A percentile compares a stretch with the other conserved stretches of the same genome.
Evolutionary conservation across 176 grass and related monocot species (phyloP).

Genomic region (Dactylis glomerata): DNA sequence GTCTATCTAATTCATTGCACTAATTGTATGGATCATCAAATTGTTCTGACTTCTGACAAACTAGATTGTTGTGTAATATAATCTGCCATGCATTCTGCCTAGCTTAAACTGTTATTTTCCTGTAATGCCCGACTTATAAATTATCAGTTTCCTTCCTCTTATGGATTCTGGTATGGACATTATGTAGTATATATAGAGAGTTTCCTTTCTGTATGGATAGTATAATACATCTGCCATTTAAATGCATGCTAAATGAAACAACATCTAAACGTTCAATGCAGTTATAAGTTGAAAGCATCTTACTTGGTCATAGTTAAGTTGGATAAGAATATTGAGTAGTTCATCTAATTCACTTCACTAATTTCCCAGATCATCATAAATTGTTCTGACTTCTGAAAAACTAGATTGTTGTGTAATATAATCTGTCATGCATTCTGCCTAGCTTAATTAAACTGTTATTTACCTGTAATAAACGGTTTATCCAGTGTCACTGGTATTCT

Average conservation of each 20-base stretch:
- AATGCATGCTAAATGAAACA: not conserved
- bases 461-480: not conserved
- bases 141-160: not conserved
- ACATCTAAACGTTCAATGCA: not conserved
- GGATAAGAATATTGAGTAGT: not conserved
- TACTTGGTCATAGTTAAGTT: not conserved
- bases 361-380: not conserved
- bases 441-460: not conserved
- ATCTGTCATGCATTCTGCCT: not conserved
- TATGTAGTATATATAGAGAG: too few relatives aligned
- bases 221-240: not conserved
- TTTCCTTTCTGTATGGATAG: not conserved
- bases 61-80: not conserved
- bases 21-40: not conserved
- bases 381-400: not conserved
- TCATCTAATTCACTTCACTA: not conserved
- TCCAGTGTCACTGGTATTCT: not conserved
- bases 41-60: not conserved
- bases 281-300: not conserved
- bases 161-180: not conserved
- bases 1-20: not conserved
- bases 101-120: not conserved
- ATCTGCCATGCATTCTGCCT: not conserved
- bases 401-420: not conserved
- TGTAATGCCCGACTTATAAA: not conserved